A percentile compares a stretch with the other conserved stretches of the same genome.
These are phyloP conservation scores for Scortechinia acanthostroma DNA, from an alignment of 2,329 filamentous ascomycete genomes.

Conservation along the genomic window DNA sequence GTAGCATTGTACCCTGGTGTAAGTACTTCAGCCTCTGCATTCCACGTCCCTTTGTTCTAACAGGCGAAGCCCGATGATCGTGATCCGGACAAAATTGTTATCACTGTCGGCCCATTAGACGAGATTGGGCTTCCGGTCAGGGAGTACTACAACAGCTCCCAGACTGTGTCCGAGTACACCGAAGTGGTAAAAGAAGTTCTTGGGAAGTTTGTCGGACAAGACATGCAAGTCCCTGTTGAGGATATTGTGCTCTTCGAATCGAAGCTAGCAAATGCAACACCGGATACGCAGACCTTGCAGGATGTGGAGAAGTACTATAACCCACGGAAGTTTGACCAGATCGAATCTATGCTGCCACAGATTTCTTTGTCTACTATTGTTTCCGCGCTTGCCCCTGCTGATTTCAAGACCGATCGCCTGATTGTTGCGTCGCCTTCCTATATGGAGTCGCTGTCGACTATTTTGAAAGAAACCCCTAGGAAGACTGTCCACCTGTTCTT, in stretches of 20 bases:
- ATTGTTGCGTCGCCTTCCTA: conserved; percentile 55
- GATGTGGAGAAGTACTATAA: conserved; percentile 66
- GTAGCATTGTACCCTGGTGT: conserved; percentile 8
- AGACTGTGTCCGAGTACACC: conserved; percentile 41
- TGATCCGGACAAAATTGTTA: conserved; percentile 42
- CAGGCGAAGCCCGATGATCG: conserved; percentile 35
- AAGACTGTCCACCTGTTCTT: conserved; percentile 56
- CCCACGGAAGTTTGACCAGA: conserved; percentile 47
- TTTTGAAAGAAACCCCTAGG: conserved; percentile 41
- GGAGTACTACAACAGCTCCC: conserved; percentile 48
- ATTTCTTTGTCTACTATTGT: conserved; percentile 45
- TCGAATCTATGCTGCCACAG: conserved; percentile 43
- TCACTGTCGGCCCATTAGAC: conserved; percentile 31
- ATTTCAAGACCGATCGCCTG: conserved; percentile 39
- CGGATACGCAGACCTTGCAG: conserved; percentile 45
- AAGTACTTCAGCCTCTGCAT: not conserved
- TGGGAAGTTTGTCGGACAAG: conserved; percentile 19
- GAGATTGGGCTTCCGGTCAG: conserved; percentile 52
- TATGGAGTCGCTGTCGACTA: conserved; percentile 44
- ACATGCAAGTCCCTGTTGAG: conserved; percentile 27
- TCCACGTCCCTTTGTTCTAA: not conserved
- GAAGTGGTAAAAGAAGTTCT: conserved; percentile 12
- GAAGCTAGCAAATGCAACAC: conserved; percentile 49
- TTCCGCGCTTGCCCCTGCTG: conserved; percentile 36
- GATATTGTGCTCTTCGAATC: conserved; percentile 50